Evolutionary conservation across 164 flowering plant genomes (phyloP).

Genomic region (Echeveria elegans): DNA sequence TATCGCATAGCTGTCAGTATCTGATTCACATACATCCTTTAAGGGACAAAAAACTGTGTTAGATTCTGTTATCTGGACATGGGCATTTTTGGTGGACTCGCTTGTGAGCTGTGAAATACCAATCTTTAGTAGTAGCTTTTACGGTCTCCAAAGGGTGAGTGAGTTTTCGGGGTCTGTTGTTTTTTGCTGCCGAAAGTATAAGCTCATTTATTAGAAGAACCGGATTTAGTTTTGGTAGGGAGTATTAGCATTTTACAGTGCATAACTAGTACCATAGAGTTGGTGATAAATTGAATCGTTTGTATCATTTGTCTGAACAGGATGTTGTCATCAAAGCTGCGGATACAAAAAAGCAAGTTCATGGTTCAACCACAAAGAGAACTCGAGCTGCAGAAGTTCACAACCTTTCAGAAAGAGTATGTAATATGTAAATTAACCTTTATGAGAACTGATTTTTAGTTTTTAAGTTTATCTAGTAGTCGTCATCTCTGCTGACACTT

Average conservation of each 20-base stretch:
- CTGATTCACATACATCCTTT: neutral
- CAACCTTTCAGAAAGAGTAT: conserved; percentile 86
- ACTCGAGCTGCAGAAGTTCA: conserved; percentile 93
- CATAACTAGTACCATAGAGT: no score
- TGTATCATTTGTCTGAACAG: conserved; percentile 20
- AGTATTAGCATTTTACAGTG: neutral
- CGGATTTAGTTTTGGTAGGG: neutral
- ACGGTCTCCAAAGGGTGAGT: neutral
- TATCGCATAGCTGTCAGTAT: conserved; percentile 5
- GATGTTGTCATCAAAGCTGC: conserved; percentile 51
- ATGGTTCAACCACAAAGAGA: conserved; percentile 57
- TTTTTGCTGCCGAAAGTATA: neutral
- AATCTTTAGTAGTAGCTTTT: neutral
- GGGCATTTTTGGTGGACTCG: neutral
- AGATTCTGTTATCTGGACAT: neutral
- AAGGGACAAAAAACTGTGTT: neutral
- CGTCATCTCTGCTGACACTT: conserved; percentile 3
- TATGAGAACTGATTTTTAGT: neutral
- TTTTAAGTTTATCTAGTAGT: neutral
- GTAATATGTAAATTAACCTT: conserved; percentile 13
- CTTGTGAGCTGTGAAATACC: neutral
- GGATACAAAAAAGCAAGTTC: conserved; percentile 44
- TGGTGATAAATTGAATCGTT: no score
- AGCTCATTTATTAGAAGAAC: neutral
- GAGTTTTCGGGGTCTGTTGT: neutral